Conservation (phyloP, 441 rosid species). For the Populus hybrid region DNA sequence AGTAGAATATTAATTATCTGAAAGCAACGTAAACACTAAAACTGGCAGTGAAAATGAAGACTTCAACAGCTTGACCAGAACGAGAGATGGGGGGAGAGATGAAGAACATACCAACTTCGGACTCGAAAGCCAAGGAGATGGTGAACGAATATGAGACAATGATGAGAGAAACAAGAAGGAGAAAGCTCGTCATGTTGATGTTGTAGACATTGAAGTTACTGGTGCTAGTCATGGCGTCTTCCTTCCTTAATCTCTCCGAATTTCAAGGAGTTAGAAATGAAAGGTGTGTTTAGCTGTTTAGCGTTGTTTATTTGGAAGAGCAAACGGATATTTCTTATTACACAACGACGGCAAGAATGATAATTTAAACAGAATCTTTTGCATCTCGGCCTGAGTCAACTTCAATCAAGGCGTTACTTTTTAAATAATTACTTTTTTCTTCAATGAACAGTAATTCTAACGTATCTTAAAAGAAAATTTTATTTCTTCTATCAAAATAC, state of each 20-base stretch:
- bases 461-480: too few species aligned
- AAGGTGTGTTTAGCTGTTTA: neutral
- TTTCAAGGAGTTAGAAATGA: neutral
- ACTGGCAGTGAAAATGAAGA: neutral
- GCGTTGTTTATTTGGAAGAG: neutral
- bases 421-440: neutral
- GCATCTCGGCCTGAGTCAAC: neutral
- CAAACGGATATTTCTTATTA: neutral
- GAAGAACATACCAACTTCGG: conserved; percentile 7
- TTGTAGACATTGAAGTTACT: neutral
- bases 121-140: neutral
- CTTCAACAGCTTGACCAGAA: neutral
- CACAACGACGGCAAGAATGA: neutral
- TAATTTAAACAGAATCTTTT: neutral
- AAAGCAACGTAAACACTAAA: too few species aligned
- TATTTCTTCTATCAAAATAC: too few species aligned
- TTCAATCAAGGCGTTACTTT: neutral
- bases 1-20: too few species aligned
- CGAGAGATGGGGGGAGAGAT: neutral
- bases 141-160: neutral
- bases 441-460: too few species aligned
- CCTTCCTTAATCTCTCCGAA: neutral
- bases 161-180: conserved; percentile 1
- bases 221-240: neutral
- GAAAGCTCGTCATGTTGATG: neutral